Percentiles rank a stretch among this genome's conserved stretches.
These are phyloP conservation scores for Chaetomium tenue DNA, from an alignment of 495 filamentous ascomycete species.

Conservation along the genomic window DNA sequence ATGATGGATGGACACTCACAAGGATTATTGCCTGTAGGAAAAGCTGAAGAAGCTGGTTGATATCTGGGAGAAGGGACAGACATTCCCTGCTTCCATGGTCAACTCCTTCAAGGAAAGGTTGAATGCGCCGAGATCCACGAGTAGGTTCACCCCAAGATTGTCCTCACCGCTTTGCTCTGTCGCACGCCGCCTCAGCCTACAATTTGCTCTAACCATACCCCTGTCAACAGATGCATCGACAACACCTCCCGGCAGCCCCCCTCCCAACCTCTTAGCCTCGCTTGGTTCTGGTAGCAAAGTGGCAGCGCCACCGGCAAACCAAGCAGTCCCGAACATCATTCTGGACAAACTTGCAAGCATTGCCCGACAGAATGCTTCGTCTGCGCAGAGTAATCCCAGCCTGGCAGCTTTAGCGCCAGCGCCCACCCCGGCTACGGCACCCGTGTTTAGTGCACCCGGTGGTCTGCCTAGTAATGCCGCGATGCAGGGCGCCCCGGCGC, in stretches of 20 bases:
- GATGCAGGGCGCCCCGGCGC: slow-evolving; percentile 25
- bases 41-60: slow-evolving; percentile 95
- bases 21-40: slow-evolving; percentile 62
- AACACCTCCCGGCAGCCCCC: slow-evolving; percentile 77
- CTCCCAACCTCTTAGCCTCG: slow-evolving; percentile 43
- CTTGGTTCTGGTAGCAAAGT: slow-evolving; percentile 28
- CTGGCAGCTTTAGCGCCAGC: slow-evolving; percentile 39
- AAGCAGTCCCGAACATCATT: slow-evolving; percentile 61
- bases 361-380: slow-evolving; percentile 71
- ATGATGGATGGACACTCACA: slow-evolving; percentile 42
- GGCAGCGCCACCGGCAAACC: slow-evolving; percentile 24
- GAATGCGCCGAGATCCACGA: slow-evolving; percentile 55
- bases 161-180: not conserved
- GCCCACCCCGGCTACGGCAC: slow-evolving; percentile 24
- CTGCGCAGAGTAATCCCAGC: slow-evolving; percentile 54
- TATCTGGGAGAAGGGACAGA: slow-evolving; percentile 95
- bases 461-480: slow-evolving; percentile 25
- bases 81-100: slow-evolving; percentile 82
- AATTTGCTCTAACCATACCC: slow-evolving; percentile 37
- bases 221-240: slow-evolving; percentile 62
- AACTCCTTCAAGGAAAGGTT: slow-evolving; percentile 82
- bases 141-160: slow-evolving; percentile 54
- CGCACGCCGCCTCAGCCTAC: not conserved
- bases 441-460: slow-evolving; percentile 23
- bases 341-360: slow-evolving; percentile 82